Base-by-base conservation (phyloP, 2,329 filamentous ascomycete genomes). In the Ophiognomonia clavigignenti-juglandacearum region DNA sequence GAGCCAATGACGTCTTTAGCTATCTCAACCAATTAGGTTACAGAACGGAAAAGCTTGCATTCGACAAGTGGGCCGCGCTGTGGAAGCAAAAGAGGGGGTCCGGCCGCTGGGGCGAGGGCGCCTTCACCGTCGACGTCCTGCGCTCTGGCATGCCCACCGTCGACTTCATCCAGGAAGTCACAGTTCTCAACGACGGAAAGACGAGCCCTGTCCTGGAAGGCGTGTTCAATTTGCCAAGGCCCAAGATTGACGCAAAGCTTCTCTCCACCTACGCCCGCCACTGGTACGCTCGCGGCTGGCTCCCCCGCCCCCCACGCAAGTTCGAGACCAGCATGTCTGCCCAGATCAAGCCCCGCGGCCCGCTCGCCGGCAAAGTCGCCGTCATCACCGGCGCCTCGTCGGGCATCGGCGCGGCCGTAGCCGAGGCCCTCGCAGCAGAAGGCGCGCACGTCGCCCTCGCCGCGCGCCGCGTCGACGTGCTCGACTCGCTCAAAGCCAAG, bases 371-470 rank as follows among this genome's bases (percentile, higher is more conserved):
- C 11, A 77, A 78, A 37, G 84, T 91, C 0, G 87, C 83, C 19
- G 80, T 91, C 23, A 73, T 91, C n/a, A 89, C 85, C 0, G 87
- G 87, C 23, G 86, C 86, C 3, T 89, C 85, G 3, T 89, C 85
- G 1, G 86, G 87, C 2, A 90, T 91, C 47, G 87, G 87, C 14
- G 85, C 85, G 6, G 86, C 87, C 1, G 83, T 88, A 4, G 84
- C 85, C 16, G 69, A 72, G 7, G 83, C 83, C 7, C 73, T 91
- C 6, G 84, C 83, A 1, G 72, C 71, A 48, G 82, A 89, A 66
- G 87, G 87, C 14, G 85, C 83, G 18, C 77, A 87, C 52, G 74
- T 91, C 1, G 84, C 82, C 1, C 71, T 91, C 37, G 86, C 81
- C 13, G 86, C 87, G 29, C 83, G 87, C 1, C 83, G 87, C 2